Percentiles rank a stretch among this genome's conserved stretches.
Evolutionary conservation across 2,329 filamentous ascomycete genomes (phyloP).

Genomic region (Cryphonectria japonica): DNA sequence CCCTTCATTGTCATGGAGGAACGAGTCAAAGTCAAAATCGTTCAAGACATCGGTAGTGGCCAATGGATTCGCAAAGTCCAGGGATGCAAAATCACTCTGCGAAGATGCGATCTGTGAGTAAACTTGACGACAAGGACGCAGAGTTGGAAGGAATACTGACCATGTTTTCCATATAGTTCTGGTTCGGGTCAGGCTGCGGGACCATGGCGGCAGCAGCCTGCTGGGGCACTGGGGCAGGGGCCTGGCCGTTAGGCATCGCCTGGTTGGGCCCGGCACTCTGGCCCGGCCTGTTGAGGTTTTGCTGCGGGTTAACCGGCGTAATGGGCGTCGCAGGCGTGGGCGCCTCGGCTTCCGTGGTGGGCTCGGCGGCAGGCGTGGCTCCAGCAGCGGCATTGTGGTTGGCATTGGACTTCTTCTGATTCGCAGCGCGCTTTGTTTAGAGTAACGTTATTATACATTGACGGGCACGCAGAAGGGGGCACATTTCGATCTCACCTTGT

Average conservation of each 20-base stretch:
- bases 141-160: slow-evolving; percentile 42
- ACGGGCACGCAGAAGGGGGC: slow-evolving; percentile 24
- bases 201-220: slow-evolving; percentile 49
- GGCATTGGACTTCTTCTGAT: slow-evolving; percentile 67
- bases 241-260: slow-evolving; percentile 48
- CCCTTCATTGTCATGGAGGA: slow-evolving; percentile 61
- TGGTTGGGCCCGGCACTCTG: slow-evolving; percentile 46
- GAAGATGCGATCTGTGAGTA: slow-evolving; percentile 31
- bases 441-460: slow-evolving; percentile 22
- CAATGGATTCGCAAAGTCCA: slow-evolving; percentile 61
- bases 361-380: slow-evolving; percentile 62
- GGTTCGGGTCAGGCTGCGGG: slow-evolving; percentile 52
- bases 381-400: slow-evolving; percentile 51
- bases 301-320: slow-evolving; percentile 56
- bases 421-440: slow-evolving; percentile 47
- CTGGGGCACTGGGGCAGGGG: slow-evolving; percentile 48
- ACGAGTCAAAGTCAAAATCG: slow-evolving; percentile 72
- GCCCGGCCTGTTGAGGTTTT: slow-evolving; percentile 53
- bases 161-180: slow-evolving; percentile 55
- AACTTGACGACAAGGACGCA: not conserved
- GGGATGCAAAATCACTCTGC: slow-evolving; percentile 47
- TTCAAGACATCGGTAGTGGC: slow-evolving; percentile 61
- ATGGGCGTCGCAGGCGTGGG: slow-evolving; percentile 65
- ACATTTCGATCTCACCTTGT: slow-evolving; percentile 60
- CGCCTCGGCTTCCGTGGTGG: slow-evolving; percentile 58